These are phyloP conservation scores for Cinnamomum micranthum DNA, from an alignment of 164 flowering plant species.

Conservation along the genomic window DNA sequence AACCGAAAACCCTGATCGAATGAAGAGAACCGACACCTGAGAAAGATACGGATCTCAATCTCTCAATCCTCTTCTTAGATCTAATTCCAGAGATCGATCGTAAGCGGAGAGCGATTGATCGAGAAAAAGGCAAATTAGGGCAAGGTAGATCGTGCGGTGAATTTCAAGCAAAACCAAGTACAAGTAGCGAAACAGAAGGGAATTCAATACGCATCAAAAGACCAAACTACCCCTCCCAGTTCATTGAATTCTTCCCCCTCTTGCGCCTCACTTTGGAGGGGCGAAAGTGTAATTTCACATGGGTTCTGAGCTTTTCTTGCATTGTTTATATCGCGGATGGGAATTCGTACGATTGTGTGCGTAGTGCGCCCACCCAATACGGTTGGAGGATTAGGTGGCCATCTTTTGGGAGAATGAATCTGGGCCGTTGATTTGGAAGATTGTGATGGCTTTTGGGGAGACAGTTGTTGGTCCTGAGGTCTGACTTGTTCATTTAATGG, in stretches of 20 bases:
- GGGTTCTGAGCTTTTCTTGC: neutral
- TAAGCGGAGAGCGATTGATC: neutral
- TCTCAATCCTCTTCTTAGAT: neutral
- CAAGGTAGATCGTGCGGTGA: slow-evolving; percentile 3
- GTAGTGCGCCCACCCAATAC: neutral
- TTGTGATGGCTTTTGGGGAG: neutral
- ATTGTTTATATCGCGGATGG: neutral
- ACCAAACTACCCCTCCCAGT: neutral
- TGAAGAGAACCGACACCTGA: neutral
- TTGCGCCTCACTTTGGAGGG: neutral
- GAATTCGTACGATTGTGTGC: neutral
- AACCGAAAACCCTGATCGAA: neutral
- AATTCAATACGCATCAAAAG: neutral
- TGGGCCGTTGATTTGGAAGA: neutral
- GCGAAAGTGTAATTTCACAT: neutral
- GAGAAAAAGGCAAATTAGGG: neutral
- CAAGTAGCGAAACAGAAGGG: neutral
- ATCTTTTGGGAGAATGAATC: neutral
- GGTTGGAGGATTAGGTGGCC: neutral
- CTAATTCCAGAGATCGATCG: neutral
- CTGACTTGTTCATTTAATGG: neutral
- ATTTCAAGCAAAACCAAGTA: neutral
- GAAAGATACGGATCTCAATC: neutral
- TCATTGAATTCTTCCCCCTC: neutral
- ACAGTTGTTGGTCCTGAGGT: neutral